A percentile compares a stretch with the other conserved stretches of the same genome.
phyloP scores from a whole-genome alignment of 805 yeast genomes.

The Wickerhamomyces canadensis region DNA sequence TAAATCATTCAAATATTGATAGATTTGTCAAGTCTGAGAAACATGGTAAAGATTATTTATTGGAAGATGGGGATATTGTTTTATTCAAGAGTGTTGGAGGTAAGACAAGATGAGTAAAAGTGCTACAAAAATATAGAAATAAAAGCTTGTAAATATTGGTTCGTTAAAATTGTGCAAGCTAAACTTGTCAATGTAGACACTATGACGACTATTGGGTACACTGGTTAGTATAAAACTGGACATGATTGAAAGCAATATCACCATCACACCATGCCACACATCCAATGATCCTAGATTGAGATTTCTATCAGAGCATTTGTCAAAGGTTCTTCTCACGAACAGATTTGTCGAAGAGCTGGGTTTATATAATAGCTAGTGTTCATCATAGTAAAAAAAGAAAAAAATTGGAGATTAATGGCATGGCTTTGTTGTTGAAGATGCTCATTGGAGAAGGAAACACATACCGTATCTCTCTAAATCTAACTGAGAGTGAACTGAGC shows the following conservation, averaged over 20 bases:
- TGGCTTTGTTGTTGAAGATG: too few species aligned
- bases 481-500: too few species aligned
- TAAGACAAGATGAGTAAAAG: constrained; percentile 33
- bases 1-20: constrained; percentile 25
- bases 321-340: constrained; percentile 6
- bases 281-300: too few species aligned
- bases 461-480: too few species aligned
- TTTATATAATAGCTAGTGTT: constrained; percentile 2
- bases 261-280: too few species aligned
- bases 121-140: constrained; percentile 2
- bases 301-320: constrained; percentile 5
- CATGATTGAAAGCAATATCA: too few species aligned
- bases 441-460: too few species aligned
- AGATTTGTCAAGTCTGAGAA: constrained; percentile 28
- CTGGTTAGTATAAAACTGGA: too few species aligned
- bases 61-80: constrained; percentile 82
- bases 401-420: too few species aligned
- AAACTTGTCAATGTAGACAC: too few species aligned
- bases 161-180: too few species aligned
- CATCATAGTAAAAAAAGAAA: neutral
- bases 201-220: too few species aligned
- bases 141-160: constrained; percentile 1
- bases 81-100: constrained; percentile 70
- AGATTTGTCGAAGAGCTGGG: constrained; percentile 7
- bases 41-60: constrained; percentile 72